A percentile compares a stretch with the other conserved stretches of the same genome.
phyloP scores from a whole-genome alignment of 192 early-diverging fungal genomes.

The Phlyctochytrium planicorne region DNA sequence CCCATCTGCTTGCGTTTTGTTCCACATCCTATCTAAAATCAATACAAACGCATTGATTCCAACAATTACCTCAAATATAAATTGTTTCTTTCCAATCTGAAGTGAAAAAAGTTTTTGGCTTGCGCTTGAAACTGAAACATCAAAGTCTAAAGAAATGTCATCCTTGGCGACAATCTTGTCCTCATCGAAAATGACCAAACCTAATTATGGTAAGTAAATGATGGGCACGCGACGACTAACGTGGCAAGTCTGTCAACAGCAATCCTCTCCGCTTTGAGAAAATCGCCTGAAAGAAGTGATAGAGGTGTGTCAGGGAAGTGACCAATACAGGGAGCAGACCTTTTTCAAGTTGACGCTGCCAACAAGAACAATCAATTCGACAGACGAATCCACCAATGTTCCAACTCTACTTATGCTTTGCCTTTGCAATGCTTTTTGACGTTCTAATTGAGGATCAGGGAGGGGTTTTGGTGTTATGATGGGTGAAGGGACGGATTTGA shows the following conservation, averaged over 20 bases:
- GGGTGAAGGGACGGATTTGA: too few relatives aligned
- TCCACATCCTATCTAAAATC: conserved; percentile 22
- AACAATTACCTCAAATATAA: conserved; percentile 38
- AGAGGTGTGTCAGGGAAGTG: conserved; percentile 4
- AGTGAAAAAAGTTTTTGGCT: conserved; percentile 62
- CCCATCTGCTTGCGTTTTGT: conserved; percentile 31
- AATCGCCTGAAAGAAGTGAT: conserved; percentile 16
- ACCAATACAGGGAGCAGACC: conserved; percentile 36
- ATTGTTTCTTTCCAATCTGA: conserved; percentile 48
- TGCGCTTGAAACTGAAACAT: conserved; percentile 58
- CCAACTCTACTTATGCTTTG: conserved; percentile 33
- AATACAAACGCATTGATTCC: neutral
- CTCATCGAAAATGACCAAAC: conserved; percentile 63
- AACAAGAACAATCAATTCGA: conserved; percentile 61
- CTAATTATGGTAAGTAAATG: neutral
- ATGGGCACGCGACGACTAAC: conserved; percentile 24
- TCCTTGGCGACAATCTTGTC: conserved; percentile 51
- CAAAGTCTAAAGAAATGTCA: conserved; percentile 61
- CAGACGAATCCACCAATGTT: conserved; percentile 39
- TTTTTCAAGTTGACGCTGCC: conserved; percentile 59
- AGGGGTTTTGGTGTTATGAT: too few relatives aligned
- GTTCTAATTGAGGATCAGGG: too few relatives aligned
- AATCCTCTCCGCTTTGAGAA: conserved; percentile 57
- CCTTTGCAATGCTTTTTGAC: conserved; percentile 21
- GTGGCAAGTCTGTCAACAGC: conserved; percentile 68